Percentiles rank a stretch among this genome's conserved stretches.
These are phyloP conservation scores for Mycena pura DNA, from an alignment of 768 basidiomycete species.

Conservation along the genomic window DNA sequence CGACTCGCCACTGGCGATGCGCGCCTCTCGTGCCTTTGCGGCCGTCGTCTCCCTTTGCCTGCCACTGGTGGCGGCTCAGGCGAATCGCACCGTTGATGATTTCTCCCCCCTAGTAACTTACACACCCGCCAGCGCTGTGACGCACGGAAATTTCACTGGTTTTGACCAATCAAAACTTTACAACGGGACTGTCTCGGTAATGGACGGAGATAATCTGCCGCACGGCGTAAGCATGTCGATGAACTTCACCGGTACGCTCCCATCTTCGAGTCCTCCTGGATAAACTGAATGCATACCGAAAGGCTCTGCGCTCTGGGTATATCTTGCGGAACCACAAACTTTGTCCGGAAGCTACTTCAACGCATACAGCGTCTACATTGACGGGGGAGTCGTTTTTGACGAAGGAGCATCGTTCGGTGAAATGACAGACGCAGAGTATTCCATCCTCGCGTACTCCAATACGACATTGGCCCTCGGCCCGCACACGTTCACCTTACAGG, in stretches of 20 bases:
- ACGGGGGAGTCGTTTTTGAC: not conserved
- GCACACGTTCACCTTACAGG: not conserved
- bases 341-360: not conserved
- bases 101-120: not conserved
- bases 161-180: not conserved
- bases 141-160: not conserved
- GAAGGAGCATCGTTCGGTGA: not conserved
- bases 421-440: not conserved
- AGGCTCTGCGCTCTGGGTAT: not conserved
- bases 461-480: not conserved
- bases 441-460: not conserved
- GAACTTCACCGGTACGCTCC: not conserved
- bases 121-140: not conserved
- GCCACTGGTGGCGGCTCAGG: not conserved
- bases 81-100: slow-evolving; percentile 1
- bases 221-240: not conserved
- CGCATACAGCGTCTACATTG: not conserved
- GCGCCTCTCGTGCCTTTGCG: too few relatives aligned
- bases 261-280: not conserved
- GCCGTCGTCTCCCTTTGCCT: too few relatives aligned
- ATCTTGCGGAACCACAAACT: not conserved
- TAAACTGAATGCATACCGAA: too few relatives aligned
- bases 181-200: not conserved
- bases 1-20: too few relatives aligned
- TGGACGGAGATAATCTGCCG: not conserved